Evolutionary conservation across 805 yeast species (phyloP).

Genomic region (Metschnikowia cubensis): DNA sequence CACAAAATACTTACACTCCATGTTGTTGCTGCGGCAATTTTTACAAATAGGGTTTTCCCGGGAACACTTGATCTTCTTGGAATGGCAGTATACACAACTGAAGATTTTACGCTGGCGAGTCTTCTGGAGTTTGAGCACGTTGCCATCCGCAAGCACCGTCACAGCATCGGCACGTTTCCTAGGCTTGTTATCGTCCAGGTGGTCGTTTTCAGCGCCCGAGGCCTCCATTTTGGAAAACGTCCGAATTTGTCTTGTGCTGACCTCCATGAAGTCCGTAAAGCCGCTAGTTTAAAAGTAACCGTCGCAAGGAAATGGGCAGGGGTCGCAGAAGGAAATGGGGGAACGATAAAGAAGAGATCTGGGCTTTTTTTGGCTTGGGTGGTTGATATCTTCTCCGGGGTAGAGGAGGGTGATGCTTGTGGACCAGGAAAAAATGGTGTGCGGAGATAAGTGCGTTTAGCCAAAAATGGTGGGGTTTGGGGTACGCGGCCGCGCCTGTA

Average conservation of each 20-base stretch:
- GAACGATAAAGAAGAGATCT: too few species aligned
- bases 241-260: neutral
- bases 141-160: conserved; percentile 44
- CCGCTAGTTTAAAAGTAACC: neutral
- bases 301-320: too few species aligned
- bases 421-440: neutral
- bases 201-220: neutral
- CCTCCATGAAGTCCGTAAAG: neutral
- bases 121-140: conserved; percentile 57
- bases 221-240: neutral
- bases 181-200: neutral
- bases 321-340: too few species aligned
- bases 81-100: conserved; percentile 56
- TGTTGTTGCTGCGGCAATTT: conserved; percentile 45
- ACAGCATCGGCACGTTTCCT: conserved; percentile 10
- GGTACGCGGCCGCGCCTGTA: conserved; percentile 2
- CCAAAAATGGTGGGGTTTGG: conserved; percentile 2
- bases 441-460: conserved; percentile 1
- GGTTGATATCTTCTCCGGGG: neutral
- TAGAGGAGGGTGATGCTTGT: neutral
- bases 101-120: conserved; percentile 57
- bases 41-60: conserved; percentile 54
- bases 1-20: conserved; percentile 52
- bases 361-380: neutral
- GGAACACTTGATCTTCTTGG: conserved; percentile 61